phyloP scores from a whole-genome alignment of 2,329 filamentous ascomycete species.

The Colletotrichum sidae region DNA sequence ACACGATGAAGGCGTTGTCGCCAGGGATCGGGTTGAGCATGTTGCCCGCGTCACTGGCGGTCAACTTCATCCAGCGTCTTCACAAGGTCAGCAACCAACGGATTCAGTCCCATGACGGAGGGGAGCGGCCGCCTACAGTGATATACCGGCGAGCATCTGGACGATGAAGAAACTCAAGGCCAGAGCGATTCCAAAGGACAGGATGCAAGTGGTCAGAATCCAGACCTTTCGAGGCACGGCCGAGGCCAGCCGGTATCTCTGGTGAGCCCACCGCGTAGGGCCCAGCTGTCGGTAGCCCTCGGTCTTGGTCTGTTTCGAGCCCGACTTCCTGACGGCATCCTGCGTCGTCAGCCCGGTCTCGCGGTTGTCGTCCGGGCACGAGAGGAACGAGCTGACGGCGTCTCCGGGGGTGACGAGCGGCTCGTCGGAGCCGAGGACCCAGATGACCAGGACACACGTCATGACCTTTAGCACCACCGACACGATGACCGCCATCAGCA shows the following conservation, averaged over 20 bases:
- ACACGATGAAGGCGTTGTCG: not conserved
- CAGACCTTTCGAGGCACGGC: not conserved
- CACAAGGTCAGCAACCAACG: not conserved
- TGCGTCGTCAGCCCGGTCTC: not conserved
- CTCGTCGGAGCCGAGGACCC: not conserved
- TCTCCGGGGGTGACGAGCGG: not conserved
- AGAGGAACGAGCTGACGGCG: not conserved
- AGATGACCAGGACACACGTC: not conserved
- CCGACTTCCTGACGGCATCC: not conserved
- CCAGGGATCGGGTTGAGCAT: too few relatives aligned
- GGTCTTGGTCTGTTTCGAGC: not conserved
- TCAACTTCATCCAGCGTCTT: not conserved
- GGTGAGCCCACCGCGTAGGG: not conserved
- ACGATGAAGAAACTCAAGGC: not conserved
- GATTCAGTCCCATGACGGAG: too few relatives aligned
- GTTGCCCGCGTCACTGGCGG: not conserved
- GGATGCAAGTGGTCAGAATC: not conserved
- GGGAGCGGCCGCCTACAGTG: not conserved
- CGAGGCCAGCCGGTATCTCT: not conserved
- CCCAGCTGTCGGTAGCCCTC: not conserved
- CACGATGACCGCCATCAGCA: not conserved
- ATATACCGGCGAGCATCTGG: not conserved
- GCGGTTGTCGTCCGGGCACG: not conserved
- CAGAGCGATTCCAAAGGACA: not conserved
- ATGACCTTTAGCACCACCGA: not conserved